Conservation (phyloP, 257 asterid species). For the Capsicum chinense region DNA sequence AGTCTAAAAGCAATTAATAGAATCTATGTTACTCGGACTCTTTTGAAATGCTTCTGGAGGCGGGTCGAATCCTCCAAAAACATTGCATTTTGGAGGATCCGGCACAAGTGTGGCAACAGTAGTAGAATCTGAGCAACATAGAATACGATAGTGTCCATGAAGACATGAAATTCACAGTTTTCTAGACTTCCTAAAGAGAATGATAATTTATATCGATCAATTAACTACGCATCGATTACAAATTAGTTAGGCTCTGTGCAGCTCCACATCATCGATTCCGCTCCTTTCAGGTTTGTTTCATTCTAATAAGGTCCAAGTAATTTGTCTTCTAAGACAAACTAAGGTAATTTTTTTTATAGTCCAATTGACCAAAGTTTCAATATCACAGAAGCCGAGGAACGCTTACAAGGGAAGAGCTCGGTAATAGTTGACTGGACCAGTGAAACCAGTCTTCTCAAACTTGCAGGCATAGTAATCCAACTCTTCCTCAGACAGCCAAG, state of each 20-base stretch:
- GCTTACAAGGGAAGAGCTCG: constrained; percentile 53
- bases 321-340: no score
- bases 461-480: constrained; percentile 46
- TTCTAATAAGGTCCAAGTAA: no score
- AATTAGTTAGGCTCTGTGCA: no score
- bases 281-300: no score
- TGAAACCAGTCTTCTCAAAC: constrained; percentile 52
- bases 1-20: background rate
- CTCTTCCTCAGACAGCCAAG: constrained; percentile 55
- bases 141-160: background rate
- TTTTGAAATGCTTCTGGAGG: background rate
- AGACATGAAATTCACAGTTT: background rate
- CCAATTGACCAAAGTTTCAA: background rate
- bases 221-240: no score
- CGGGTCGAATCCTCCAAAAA: no score
- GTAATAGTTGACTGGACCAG: constrained; percentile 62
- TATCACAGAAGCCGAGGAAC: background rate
- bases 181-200: background rate
- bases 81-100: no score
- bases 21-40: background rate
- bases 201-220: background rate
- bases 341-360: background rate
- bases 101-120: background rate
- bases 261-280: no score
- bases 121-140: background rate